Conservation (phyloP, 257 asterid species). For the Leptodermis oblonga region DNA sequence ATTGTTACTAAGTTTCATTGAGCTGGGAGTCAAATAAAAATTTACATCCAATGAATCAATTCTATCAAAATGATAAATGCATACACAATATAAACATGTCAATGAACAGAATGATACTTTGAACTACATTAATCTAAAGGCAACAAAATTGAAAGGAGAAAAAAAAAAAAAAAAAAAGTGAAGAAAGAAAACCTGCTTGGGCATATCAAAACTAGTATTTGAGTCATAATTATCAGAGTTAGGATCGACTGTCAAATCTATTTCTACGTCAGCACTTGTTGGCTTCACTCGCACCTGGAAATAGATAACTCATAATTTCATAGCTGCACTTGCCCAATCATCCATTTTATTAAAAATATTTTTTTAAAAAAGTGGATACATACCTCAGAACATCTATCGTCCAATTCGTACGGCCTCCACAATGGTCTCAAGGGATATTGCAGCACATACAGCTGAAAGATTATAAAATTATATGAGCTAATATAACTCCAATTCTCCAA, state of each 20-base stretch:
- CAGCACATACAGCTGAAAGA: slow-evolving; percentile 53
- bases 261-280: slow-evolving; percentile 51
- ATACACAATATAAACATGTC: background rate
- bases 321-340: background rate
- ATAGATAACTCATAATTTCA: slow-evolving; percentile 11
- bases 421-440: slow-evolving; percentile 75
- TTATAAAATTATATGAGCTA: background rate
- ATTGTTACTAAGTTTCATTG: background rate
- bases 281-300: slow-evolving; percentile 79
- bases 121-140: background rate
- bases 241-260: slow-evolving; percentile 65
- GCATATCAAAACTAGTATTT: slow-evolving; percentile 34
- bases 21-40: background rate
- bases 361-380: slow-evolving; percentile 11
- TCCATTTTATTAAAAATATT: background rate
- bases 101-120: background rate
- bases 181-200: slow-evolving; percentile 50
- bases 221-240: slow-evolving; percentile 60
- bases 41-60: background rate
- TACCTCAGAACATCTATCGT: slow-evolving; percentile 65
- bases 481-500: background rate
- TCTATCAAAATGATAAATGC: background rate
- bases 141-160: background rate
- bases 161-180: too few relatives aligned
- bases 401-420: slow-evolving; percentile 90